Evolutionary conservation across 257 asterid genomes (phyloP).

Genomic region (Penstemon eatonii): DNA sequence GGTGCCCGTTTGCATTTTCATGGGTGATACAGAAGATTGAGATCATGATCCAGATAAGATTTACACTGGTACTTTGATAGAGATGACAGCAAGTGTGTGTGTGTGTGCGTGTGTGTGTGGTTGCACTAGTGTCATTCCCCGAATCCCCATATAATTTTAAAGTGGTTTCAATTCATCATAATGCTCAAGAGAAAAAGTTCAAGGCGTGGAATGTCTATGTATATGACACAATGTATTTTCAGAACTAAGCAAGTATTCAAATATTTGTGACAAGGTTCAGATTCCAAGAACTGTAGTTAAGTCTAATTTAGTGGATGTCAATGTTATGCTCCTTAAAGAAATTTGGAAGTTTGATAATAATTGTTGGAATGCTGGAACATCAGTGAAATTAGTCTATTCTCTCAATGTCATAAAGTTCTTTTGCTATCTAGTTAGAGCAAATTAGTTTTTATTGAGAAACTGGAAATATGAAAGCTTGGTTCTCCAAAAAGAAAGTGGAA

Average conservation of each 20-base stretch:
- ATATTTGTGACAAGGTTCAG: neutral
- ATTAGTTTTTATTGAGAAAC: neutral
- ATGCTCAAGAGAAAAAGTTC: neutral
- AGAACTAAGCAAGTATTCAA: neutral
- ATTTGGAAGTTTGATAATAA: too few species aligned
- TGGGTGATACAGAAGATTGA: constrained; percentile 6
- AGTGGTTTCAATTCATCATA: neutral
- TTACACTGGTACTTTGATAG: neutral
- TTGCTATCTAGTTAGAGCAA: constrained; percentile 8
- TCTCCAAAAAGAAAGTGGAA: constrained; percentile 3
- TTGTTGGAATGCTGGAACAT: neutral
- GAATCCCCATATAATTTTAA: neutral
- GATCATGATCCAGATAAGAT: neutral
- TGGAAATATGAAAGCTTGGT: neutral
- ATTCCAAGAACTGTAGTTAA: neutral
- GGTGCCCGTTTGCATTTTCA: neutral
- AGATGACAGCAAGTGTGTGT: neutral
- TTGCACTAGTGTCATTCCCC: neutral
- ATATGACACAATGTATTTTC: too few species aligned
- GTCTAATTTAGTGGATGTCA: neutral
- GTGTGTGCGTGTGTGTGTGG: neutral
- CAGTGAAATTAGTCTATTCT: neutral
- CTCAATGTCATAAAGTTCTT: constrained; percentile 2
- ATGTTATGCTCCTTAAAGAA: neutral
- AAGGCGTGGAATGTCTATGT: neutral